Conservation (phyloP, 2,329 filamentous ascomycete genomes). For the Akanthomyces lecanii region DNA sequence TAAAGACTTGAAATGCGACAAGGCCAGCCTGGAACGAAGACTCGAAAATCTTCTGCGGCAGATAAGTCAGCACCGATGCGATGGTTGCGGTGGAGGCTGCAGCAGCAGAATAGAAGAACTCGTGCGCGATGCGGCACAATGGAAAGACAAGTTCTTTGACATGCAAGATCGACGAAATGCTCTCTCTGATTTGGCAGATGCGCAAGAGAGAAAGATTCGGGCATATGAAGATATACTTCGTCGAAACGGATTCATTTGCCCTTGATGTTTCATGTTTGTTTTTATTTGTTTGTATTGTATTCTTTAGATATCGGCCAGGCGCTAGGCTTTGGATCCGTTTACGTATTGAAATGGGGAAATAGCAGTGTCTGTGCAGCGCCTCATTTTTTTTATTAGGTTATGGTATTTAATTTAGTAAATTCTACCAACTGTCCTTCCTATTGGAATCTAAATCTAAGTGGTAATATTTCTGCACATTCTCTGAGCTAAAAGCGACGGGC, state of each 20-base stretch:
- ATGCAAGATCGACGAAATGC: slow-evolving; percentile 31
- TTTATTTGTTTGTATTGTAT: not conserved
- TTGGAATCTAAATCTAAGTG: too few relatives aligned
- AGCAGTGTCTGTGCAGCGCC: too few relatives aligned
- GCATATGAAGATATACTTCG: slow-evolving; percentile 33
- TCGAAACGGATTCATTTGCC: slow-evolving; percentile 28
- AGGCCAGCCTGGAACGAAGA: slow-evolving; percentile 31
- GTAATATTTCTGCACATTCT: too few relatives aligned
- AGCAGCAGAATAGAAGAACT: slow-evolving; percentile 32
- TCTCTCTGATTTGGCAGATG: slow-evolving; percentile 27
- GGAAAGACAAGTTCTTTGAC: slow-evolving; percentile 30
- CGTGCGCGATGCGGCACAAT: slow-evolving; percentile 31
- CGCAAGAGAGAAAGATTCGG: slow-evolving; percentile 30
- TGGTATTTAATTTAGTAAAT: too few relatives aligned
- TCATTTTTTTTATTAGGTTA: too few relatives aligned
- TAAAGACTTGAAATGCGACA: slow-evolving; percentile 33
- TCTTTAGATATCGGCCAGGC: not conserved
- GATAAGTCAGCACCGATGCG: slow-evolving; percentile 15
- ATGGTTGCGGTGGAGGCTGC: slow-evolving; percentile 24
- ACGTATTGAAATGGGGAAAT: not conserved
- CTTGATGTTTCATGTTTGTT: not conserved
- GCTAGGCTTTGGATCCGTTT: not conserved
- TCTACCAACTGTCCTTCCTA: too few relatives aligned
- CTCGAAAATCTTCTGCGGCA: slow-evolving; percentile 34
- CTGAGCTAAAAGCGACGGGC: too few relatives aligned